Evolutionary conservation across 495 filamentous ascomycete species (phyloP), one percentile per base, ranked within the genome.

Genomic region (Neurospora sp.): DNA sequence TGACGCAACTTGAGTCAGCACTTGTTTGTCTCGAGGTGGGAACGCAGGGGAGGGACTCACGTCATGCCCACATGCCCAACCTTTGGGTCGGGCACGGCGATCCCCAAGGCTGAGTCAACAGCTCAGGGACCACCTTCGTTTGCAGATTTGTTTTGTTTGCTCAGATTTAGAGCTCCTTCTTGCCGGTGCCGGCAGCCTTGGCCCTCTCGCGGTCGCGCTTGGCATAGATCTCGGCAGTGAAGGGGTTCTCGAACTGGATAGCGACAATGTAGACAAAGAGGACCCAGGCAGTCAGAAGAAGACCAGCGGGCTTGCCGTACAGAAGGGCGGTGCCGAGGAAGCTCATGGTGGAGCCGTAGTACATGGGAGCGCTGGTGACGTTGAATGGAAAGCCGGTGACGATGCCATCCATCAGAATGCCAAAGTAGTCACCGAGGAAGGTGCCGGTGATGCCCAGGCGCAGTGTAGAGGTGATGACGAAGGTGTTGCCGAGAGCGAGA

Each of bases 371-470:
- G 74, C 89, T 89, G 37, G 91, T 95, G 70, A 98, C 84, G 82
- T 94, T 98, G 89, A 99, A 99, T 1, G 96, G 96, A 80, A 99
- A 99, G 12, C 91, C 89, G 6, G 93, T 97, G 61, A 99, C 94
- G 68, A 92, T 93, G 78, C 89, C 86, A 78, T 98, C 94, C 96
- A 98, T 96, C 75, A 99, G 85, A 79, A 99, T 98, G 44, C 96
- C 96, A 78, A 97, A 99, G 84, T 99, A 99, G 84, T 99, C 96
- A 72, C 96, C 96, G 37, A 99, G 85, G 81, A 98, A 99, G 75
- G 96, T 99, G 72, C 96, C 96, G 11, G 96, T 98, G 74, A 99
- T 86, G 61, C 96, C 96, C n/a, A 99, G 88, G 38, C 90, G 91
- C 89, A 90, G 97, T 84, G 97, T 98, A 73, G 89, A 93, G 39